phyloP scores from a whole-genome alignment of 179 eudicot species.

The Beta lomatogona region DNA sequence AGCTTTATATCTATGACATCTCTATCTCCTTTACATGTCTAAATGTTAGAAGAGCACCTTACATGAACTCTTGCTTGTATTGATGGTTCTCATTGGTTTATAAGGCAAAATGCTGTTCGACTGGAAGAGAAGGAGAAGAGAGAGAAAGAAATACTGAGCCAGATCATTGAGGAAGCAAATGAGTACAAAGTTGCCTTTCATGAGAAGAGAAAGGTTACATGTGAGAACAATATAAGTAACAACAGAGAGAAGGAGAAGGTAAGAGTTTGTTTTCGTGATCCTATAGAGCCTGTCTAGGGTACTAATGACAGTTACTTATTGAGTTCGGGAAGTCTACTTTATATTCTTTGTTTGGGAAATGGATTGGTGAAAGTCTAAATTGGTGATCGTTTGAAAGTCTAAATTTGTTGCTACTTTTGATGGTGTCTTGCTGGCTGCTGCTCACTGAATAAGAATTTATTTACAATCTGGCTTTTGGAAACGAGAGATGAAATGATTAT shows the following conservation, averaged over 20 bases:
- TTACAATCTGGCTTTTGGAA: too few species aligned
- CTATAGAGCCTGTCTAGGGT: not conserved
- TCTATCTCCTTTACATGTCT: not conserved
- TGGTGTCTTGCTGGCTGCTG: too few species aligned
- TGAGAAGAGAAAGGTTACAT: conserved; percentile 53
- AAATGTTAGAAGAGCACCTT: conserved; percentile 2
- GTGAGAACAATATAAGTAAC: conserved; percentile 48
- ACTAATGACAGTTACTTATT: not conserved
- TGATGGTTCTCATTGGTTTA: conserved; percentile 3
- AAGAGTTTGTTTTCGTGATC: not conserved
- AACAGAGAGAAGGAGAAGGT: conserved; percentile 74
- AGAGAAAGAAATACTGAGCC: conserved; percentile 53
- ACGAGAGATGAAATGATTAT: too few species aligned
- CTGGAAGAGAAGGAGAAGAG: conserved; percentile 65
- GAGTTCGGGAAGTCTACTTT: not conserved
- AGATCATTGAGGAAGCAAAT: conserved; percentile 58
- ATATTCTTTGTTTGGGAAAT: not conserved
- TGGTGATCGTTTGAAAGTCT: too few species aligned
- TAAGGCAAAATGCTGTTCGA: conserved; percentile 56
- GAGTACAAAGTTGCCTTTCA: conserved; percentile 51
- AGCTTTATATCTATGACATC: not conserved
- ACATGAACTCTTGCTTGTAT: not conserved
- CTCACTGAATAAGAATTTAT: too few species aligned
- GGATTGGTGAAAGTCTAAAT: too few species aligned
- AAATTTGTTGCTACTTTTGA: too few species aligned